Base-by-base conservation (phyloP, 768 basidiomycete species). In the Xerocomus potaroensis region DNA sequence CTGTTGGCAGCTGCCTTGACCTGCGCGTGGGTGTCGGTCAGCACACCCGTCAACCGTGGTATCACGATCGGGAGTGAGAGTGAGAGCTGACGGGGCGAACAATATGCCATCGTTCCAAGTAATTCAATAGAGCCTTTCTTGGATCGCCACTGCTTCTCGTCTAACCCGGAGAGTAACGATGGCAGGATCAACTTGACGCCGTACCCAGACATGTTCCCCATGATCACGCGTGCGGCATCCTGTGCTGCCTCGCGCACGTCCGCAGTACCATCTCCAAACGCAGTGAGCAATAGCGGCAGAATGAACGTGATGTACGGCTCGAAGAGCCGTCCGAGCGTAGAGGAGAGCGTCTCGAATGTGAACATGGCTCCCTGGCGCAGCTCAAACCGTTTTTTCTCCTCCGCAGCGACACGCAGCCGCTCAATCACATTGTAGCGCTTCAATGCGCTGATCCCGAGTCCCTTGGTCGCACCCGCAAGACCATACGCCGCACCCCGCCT, bases 401-500 rank as follows among this genome's bases (percentile, higher is more conserved):
- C 92, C 3, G 85, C 71, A 2, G 88, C 90, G 21, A 74, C 71
- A 38, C 80, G 78, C 9, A 99, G 72, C 18, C 86, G 81, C 9
- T 70, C 71, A 52, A 96, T 80, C 34, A 97, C 71, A 43, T 84
- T 74, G 62, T 85, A 87, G 61, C 92, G 84, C 62, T 93, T 91
- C 71, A 98, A 80, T 0, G 83, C 80, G 0, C 80, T 73, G 23
- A 98, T 79, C 1, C 96, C 96, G 1, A 84, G 78, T n/a, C 96
- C 96, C 58, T 87, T 89, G 61, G 97, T 76, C 34, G 91, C 79
- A 22, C 96, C 96, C 2, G 95, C 92, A 16, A 99, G 69, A 33
- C 95, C 96, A 64, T 97, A 98, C 1, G 95, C 94, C 1, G 95
- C 94, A 26, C 96, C 96, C n/a, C 95, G 80, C n/a, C 96, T 80